Evolutionary conservation across 2,329 filamentous ascomycete species (phyloP).

Genomic region (Apiospora aurea): DNA sequence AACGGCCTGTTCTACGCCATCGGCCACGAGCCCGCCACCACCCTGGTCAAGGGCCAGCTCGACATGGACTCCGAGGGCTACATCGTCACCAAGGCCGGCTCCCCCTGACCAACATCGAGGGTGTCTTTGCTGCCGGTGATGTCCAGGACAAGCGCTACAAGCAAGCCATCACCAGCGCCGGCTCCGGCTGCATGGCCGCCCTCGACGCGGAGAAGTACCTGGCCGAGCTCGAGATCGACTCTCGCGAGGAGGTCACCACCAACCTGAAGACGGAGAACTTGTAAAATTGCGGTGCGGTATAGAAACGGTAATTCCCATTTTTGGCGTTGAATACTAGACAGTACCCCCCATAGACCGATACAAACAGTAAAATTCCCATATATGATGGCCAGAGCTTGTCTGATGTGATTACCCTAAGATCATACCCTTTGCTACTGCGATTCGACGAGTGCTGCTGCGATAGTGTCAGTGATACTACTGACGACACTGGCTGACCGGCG

Average conservation of each 20-base stretch:
- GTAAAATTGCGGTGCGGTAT: constrained; percentile 24
- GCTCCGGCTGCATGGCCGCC: constrained; percentile 93
- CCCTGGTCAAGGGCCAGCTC: constrained; percentile 89
- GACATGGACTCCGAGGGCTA: constrained; percentile 91
- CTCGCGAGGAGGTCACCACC: constrained; percentile 39
- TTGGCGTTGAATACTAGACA: constrained; percentile 34
- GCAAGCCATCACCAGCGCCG: constrained; percentile 97
- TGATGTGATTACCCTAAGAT: not conserved
- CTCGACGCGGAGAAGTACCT: constrained; percentile 96
- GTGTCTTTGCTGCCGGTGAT: constrained; percentile 95
- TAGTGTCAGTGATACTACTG: no score
- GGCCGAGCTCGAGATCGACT: constrained; percentile 72
- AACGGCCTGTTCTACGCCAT: constrained; percentile 97
- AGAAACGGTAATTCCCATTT: constrained; percentile 22
- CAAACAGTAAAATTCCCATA: constrained; percentile 12
- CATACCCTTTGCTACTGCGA: no score
- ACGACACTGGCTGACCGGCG: no score
- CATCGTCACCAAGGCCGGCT: constrained; percentile 86
- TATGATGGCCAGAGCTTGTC: not conserved
- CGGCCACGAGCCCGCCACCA: constrained; percentile 92
- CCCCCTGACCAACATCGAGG: constrained; percentile 86
- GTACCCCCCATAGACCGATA: constrained; percentile 23
- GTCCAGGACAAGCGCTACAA: constrained; percentile 99
- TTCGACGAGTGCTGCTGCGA: no score
- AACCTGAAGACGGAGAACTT: constrained; percentile 39